These are phyloP conservation scores for Aspergillus versicolor DNA, from an alignment of 2,329 filamentous ascomycete species.

Conservation along the genomic window DNA sequence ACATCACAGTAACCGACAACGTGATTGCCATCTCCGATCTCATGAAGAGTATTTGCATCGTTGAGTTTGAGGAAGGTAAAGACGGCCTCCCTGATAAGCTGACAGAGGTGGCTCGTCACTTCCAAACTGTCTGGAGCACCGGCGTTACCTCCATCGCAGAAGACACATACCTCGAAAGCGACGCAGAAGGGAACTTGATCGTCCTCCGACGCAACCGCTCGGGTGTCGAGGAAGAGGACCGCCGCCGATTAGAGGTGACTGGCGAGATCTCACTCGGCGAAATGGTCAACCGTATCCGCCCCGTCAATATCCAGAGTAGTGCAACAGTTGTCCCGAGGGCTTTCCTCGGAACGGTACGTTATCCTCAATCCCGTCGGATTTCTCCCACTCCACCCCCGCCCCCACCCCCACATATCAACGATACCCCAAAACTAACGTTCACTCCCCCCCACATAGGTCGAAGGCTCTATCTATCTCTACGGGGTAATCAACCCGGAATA, in stretches of 20 bases:
- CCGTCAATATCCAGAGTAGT: constrained; percentile 66
- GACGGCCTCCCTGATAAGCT: constrained; percentile 62
- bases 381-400: background rate
- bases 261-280: constrained; percentile 86
- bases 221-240: constrained; percentile 73
- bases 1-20: constrained; percentile 71
- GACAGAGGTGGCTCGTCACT: constrained; percentile 74
- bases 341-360: constrained; percentile 80
- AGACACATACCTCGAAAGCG: constrained; percentile 76
- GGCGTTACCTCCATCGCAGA: constrained; percentile 70
- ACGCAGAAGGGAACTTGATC: constrained; percentile 83
- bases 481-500: constrained; percentile 71
- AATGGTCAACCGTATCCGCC: constrained; percentile 85
- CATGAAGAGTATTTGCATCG: constrained; percentile 85
- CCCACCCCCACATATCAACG: background rate
- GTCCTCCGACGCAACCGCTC: constrained; percentile 72
- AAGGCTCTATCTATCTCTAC: constrained; percentile 89
- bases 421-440: background rate
- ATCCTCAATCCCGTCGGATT: background rate
- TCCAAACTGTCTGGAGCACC: constrained; percentile 78
- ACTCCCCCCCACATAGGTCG: constrained; percentile 57
- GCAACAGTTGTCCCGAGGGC: constrained; percentile 76
- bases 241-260: constrained; percentile 66
- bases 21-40: constrained; percentile 83
- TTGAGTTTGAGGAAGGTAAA: constrained; percentile 65